Percentiles rank a stretch among this genome's conserved stretches.
Evolutionary conservation across 2,329 filamentous ascomycete genomes (phyloP).

Genomic region (Aspergillus persii): DNA sequence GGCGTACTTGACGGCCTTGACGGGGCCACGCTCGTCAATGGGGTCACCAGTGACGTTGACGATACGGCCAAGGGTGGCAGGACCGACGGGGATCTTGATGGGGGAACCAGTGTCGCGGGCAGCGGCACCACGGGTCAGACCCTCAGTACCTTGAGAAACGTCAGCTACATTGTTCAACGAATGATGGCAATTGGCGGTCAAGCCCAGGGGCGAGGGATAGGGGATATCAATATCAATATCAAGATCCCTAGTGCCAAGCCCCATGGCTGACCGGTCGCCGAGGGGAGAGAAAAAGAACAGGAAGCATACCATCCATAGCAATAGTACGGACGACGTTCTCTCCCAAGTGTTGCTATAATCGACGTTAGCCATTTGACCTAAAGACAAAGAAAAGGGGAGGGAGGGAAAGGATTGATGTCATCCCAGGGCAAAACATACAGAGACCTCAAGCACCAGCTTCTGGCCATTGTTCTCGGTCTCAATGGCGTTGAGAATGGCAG

Average conservation of each 20-base stretch:
- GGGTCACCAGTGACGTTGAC: constrained; percentile 99
- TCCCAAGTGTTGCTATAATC: constrained; percentile 89
- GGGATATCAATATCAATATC: neutral
- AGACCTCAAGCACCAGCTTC: constrained; percentile 94
- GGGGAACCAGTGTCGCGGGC: constrained; percentile 86
- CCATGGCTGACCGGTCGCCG: neutral
- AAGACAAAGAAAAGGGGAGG: neutral
- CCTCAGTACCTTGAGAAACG: constrained; percentile 77
- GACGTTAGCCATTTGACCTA: constrained; percentile 19
- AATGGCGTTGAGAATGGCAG: constrained; percentile 95
- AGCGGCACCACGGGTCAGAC: constrained; percentile 90
- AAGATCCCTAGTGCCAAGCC: neutral
- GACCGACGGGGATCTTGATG: constrained; percentile 95
- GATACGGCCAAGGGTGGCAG: constrained; percentile 93
- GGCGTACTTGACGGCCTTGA: constrained; percentile 83
- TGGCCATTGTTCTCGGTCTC: constrained; percentile 86
- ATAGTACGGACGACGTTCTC: constrained; percentile 99
- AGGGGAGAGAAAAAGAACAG: neutral
- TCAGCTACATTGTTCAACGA: neutral
- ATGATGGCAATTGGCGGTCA: constrained; percentile 4
- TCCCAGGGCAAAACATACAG: constrained; percentile 62
- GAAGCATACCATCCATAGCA: constrained; percentile 94
- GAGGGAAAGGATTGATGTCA: constrained; percentile 12
- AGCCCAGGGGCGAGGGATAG: neutral
- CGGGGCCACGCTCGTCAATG: constrained; percentile 98